Evolutionary conservation across 108 stramenopile genomes (phyloP), one percentile per base, ranked within the genome.

Genomic region (Asterionellopsis glacialis): DNA sequence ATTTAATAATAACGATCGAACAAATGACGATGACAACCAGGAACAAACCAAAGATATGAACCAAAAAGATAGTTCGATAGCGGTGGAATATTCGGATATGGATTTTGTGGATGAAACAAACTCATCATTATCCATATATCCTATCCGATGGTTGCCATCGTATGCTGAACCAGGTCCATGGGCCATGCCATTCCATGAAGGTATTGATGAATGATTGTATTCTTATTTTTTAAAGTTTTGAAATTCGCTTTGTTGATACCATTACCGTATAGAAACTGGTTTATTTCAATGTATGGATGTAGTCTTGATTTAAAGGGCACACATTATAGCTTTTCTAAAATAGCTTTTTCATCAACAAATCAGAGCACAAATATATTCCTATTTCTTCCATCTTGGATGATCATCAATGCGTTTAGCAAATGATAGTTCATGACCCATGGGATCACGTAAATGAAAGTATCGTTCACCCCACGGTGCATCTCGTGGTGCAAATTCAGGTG

Each of bases 151-250:
- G 57, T 19, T 69, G n/a, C 69, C 74, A 6, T 55, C 18, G 14
- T 22, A 45, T 11, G 23, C 27, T 0, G 79, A 80, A 59, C 73
- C 79, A 44, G 74, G 74, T 33, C 28, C 41, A 10, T 80, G 79
- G 79, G 66, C 74, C 13, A 54, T 80, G 53, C 74, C 79, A 38
- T 41, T 57, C 13, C 40, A 54, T 45, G 57, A 59, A 22, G 51
- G 55, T 5, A 11, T 12, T 19, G 41, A 39, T 55, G 33, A 33
- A 33, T 33, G 7, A 7, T n/a, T n/a, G n/a, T n/a, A n/a, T n/a
- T n/a, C n/a, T n/a, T n/a, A n/a, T n/a, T n/a, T n/a, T n/a, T n/a
- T n/a, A n/a, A n/a, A n/a, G n/a, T n/a, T n/a, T n/a, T n/a, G n/a
- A n/a, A n/a, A n/a, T n/a, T n/a, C n/a, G n/a, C n/a, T n/a, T n/a